A percentile compares a stretch with the other conserved stretches of the same genome.
Evolutionary conservation across 129 eudicot genomes (phyloP).

Genomic region (Flaveria ramosissima): DNA sequence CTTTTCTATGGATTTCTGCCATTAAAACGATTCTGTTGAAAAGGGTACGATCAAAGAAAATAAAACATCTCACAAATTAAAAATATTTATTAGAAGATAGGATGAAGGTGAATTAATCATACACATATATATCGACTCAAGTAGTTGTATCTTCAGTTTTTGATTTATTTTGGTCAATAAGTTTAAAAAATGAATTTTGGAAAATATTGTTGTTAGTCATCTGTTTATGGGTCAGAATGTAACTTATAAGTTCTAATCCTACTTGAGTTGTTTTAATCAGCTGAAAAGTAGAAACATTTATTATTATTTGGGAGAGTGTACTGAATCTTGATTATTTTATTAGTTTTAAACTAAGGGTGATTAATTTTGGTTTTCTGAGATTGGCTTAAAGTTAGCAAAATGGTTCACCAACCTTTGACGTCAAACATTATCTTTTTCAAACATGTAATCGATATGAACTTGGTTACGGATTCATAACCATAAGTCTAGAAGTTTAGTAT

Average conservation of each 20-base stretch:
- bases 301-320: background rate
- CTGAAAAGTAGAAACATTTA: conserved; percentile 14
- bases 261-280: conserved; percentile 9
- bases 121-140: too few species aligned
- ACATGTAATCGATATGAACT: background rate
- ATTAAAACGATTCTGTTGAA: background rate
- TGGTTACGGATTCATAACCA: background rate
- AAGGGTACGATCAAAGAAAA: background rate
- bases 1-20: background rate
- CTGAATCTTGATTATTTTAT: background rate
- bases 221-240: conserved; percentile 12
- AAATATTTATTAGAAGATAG: background rate
- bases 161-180: background rate
- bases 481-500: background rate
- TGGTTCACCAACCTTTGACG: conserved; percentile 19
- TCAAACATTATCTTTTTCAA: conserved; percentile 15
- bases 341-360: background rate
- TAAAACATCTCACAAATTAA: background rate
- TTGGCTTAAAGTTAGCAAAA: background rate
- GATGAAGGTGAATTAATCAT: conserved; percentile 5
- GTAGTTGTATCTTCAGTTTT: background rate
- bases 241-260: background rate
- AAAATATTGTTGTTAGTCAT: background rate
- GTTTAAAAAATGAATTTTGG: background rate
- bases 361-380: background rate